phyloP scores from a whole-genome alignment of 352 stramenopile species.

The Phytopythium chamaehyphon region DNA sequence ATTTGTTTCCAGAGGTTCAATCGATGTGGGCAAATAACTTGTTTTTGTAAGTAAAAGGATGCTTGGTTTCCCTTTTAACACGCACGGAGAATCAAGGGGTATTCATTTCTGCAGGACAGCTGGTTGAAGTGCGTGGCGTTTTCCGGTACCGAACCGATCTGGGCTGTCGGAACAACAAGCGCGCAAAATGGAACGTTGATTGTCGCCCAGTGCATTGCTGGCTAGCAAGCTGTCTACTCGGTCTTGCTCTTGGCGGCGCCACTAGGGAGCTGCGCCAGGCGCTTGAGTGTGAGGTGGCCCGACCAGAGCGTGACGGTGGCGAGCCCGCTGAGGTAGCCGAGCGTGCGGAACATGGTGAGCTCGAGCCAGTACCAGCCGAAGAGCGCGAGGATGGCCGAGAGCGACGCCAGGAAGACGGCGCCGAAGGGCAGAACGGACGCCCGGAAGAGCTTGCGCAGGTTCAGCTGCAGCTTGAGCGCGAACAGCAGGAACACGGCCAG shows the following conservation, averaged over 20 bases:
- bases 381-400: constrained; percentile 70
- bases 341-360: constrained; percentile 85
- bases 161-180: too few relatives aligned
- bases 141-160: too few relatives aligned
- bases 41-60: not conserved
- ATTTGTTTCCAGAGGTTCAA: not conserved
- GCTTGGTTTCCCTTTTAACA: too few relatives aligned
- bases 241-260: constrained; percentile 50
- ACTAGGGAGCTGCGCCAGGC: constrained; percentile 42
- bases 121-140: too few relatives aligned
- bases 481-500: constrained; percentile 63
- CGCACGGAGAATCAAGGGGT: too few relatives aligned
- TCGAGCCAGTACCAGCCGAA: constrained; percentile 87
- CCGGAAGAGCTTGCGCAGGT: constrained; percentile 66
- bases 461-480: constrained; percentile 50
- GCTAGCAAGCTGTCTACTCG: constrained; percentile 45
- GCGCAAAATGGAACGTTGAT: too few relatives aligned
- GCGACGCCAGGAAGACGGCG: constrained; percentile 65
- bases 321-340: constrained; percentile 69
- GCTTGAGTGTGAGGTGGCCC: constrained; percentile 77
- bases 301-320: constrained; percentile 52
- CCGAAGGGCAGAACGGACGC: constrained; percentile 64
- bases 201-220: too few relatives aligned
- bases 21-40: not conserved
- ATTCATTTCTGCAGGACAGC: too few relatives aligned